Conservation (phyloP, 768 basidiomycete genomes). For the Postia placenta region DNA sequence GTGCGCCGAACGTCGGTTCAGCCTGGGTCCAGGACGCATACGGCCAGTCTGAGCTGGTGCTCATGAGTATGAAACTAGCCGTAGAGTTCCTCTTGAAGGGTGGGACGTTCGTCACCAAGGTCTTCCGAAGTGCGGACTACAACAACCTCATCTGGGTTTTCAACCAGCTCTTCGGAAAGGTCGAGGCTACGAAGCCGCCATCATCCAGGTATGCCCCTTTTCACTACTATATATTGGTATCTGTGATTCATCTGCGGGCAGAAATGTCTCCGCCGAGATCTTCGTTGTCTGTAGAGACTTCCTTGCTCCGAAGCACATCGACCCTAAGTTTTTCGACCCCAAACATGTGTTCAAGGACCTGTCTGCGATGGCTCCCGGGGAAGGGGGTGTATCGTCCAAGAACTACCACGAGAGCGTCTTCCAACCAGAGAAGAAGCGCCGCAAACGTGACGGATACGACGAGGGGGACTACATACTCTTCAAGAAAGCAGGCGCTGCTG, state of each 20-base stretch:
- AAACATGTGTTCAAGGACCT: conserved; percentile 97
- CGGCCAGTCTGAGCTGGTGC: conserved; percentile 91
- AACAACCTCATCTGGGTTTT: conserved; percentile 99
- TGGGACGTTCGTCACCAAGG: conserved; percentile 95
- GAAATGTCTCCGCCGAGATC: conserved; percentile 99
- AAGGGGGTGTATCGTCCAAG: conserved; percentile 51
- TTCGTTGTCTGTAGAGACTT: conserved; percentile 98
- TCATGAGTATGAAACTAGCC: conserved; percentile 92
- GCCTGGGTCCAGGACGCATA: conserved; percentile 99
- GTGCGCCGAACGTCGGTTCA: conserved; percentile 98
- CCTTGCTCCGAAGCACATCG: conserved; percentile 90
- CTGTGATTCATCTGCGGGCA: conserved; percentile 24
- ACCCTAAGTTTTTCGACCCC: conserved; percentile 96
- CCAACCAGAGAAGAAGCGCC: conserved; percentile 93
- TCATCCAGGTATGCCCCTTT: conserved; percentile 71
- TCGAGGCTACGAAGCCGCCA: conserved; percentile 98
- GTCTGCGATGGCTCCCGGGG: conserved; percentile 36
- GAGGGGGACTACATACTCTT: conserved; percentile 93
- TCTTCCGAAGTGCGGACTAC: conserved; percentile 97
- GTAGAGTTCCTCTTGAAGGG: conserved; percentile 92
- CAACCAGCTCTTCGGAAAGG: conserved; percentile 89
- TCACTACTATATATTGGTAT: background rate
- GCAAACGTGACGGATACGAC: conserved; percentile 90
- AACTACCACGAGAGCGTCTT: conserved; percentile 88
- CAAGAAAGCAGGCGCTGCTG: conserved; percentile 59